Evolutionary conservation across 306 rosid genomes (phyloP), one percentile per base, ranked within the genome.

Genomic region (Begonia fuchsioides): DNA sequence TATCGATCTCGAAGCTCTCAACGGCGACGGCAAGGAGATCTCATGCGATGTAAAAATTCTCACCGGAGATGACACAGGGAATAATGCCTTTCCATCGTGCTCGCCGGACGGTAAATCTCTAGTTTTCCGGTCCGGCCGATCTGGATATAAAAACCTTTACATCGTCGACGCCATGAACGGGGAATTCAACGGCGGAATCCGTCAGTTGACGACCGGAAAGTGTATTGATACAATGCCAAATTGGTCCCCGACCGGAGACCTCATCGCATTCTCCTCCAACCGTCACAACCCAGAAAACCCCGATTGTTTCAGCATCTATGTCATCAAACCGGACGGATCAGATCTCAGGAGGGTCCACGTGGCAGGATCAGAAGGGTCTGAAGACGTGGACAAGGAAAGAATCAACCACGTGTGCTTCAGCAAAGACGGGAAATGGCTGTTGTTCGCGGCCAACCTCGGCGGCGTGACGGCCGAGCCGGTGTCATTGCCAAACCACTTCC

Each of bases 191-290:
- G 81, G 86, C 0, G 68, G 57, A 0, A 6, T 80, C 9, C 76
- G 86, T 6, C 69, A 51, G 67, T 59, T 88, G 17, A 88, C 96
- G 12, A 80, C 76, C 12, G 96, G 94, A 3, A 59, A 50, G n/a
- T 88, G 94, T 70, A 76, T 83, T 11, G 96, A 88, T 51, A 88
- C 94, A 3, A 88, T 88, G 96, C 94, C 96, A 3, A 50, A 62
- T 14, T 83, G 96, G 96, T 88, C 96, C 0, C 96, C 96, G 0
- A 76, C 44, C 6, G 94, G 93, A 32, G 93, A 83, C 50, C 57
- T 83, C 19, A 88, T 88, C 5, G 96, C 88, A 12, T 88, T 83
- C 64, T 88, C 94, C 0, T 88, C 96, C 14, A 88, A 76, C 2
- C 61, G 70, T 56, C 96, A 83, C 41, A 67, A 76, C 2, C 72